A percentile compares a stretch with the other conserved stretches of the same genome.
These are phyloP conservation scores for Acacia acuminata DNA, from an alignment of 306 rosid species.

Conservation along the genomic window DNA sequence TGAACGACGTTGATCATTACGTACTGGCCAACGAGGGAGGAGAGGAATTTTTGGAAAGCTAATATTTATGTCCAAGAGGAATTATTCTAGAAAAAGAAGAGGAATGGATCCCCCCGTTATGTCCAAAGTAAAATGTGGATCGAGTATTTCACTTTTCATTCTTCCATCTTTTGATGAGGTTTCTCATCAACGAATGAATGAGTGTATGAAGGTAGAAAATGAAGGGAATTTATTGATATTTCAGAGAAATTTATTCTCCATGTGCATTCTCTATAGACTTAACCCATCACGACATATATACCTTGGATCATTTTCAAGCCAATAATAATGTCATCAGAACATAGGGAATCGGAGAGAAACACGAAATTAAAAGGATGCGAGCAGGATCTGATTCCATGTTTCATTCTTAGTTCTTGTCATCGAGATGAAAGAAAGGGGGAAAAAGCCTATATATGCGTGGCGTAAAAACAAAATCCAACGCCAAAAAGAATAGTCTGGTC, in stretches of 20 bases:
- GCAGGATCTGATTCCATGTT: background rate
- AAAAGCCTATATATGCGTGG: background rate
- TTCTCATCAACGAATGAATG: background rate
- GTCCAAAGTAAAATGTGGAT: background rate
- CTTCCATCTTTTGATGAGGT: background rate
- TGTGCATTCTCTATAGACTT: background rate
- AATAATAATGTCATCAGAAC: background rate
- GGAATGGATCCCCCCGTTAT: background rate
- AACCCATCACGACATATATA: background rate
- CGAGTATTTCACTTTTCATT: background rate
- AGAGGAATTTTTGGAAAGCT: background rate
- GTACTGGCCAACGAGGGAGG: background rate
- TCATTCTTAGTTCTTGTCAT: background rate
- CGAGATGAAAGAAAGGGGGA: background rate
- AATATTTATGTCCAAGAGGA: background rate
- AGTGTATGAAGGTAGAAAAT: background rate
- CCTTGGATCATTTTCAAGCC: background rate
- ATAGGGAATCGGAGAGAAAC: background rate
- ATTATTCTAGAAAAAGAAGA: background rate
- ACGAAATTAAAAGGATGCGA: background rate
- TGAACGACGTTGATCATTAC: background rate
- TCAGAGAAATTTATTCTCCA: background rate
- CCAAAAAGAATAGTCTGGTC: background rate
- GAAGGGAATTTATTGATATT: background rate
- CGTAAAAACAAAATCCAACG: background rate